Percentiles rank a stretch among this genome's conserved stretches.
Evolutionary conservation across 345 rosid genomes (phyloP).

Genomic region (Lepidium sativum): DNA sequence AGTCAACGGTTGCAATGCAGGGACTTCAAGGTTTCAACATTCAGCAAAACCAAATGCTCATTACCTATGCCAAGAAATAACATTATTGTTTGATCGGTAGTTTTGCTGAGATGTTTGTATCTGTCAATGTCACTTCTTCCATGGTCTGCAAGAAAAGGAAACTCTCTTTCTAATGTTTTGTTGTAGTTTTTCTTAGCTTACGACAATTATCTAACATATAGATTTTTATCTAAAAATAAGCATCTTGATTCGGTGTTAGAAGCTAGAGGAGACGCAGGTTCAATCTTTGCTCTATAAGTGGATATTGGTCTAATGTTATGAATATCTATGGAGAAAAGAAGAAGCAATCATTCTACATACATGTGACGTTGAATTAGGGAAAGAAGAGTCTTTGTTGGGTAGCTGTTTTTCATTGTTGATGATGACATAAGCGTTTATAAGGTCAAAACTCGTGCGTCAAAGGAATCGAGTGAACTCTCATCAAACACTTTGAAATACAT

Average conservation of each 20-base stretch:
- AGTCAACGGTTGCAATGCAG: slow-evolving; percentile 80
- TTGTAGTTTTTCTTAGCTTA: not conserved
- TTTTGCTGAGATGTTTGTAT: not conserved
- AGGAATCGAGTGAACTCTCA: slow-evolving; percentile 9
- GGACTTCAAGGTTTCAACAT: slow-evolving; percentile 77
- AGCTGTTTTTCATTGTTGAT: slow-evolving; percentile 20
- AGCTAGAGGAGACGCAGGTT: not conserved
- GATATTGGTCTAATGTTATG: not conserved
- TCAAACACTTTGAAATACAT: not conserved
- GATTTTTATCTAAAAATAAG: not conserved
- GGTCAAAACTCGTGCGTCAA: slow-evolving; percentile 25
- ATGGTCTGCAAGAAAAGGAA: not conserved
- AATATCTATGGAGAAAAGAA: not conserved
- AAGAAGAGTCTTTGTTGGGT: slow-evolving; percentile 27
- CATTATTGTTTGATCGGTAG: not conserved
- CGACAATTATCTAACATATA: not conserved
- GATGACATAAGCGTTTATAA: slow-evolving; percentile 7
- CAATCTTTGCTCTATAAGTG: not conserved
- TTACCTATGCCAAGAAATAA: slow-evolving; percentile 91
- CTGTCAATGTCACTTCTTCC: not conserved
- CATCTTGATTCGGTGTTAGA: not conserved
- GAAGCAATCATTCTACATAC: slow-evolving; percentile 1
- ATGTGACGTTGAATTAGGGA: slow-evolving; percentile 18
- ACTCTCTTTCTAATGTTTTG: not conserved
- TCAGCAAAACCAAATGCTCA: slow-evolving; percentile 65